phyloP scores from a whole-genome alignment of 2,329 filamentous ascomycete genomes.

The Graphiopsis chlorocephala region DNA sequence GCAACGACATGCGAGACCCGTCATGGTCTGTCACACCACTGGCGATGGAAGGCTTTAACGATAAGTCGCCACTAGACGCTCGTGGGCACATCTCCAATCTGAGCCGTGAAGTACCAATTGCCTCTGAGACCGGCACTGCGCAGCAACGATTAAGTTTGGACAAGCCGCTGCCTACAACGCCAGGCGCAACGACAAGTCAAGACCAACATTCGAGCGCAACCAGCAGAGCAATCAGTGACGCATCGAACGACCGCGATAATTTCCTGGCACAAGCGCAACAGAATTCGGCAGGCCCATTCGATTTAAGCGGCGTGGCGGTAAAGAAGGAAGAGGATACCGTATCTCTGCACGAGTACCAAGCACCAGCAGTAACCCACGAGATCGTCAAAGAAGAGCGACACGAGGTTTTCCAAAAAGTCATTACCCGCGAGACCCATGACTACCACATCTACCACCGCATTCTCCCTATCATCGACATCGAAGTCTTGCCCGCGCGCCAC shows the following conservation, averaged over 20 bases:
- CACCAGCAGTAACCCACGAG: slow-evolving; percentile 51
- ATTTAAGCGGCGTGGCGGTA: background rate
- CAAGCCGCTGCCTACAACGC: slow-evolving; percentile 27
- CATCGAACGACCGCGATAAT: background rate
- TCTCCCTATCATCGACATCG: slow-evolving; percentile 53
- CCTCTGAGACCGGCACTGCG: background rate
- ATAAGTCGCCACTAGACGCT: background rate
- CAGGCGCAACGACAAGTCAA: background rate
- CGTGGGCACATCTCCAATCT: background rate
- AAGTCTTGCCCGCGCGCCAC: slow-evolving; percentile 53
- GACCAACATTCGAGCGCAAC: background rate
- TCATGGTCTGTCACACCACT: slow-evolving; percentile 6
- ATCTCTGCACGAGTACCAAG: slow-evolving; percentile 33
- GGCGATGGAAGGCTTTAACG: background rate
- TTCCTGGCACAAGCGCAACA: background rate
- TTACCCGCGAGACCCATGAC: slow-evolving; percentile 55
- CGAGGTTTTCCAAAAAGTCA: slow-evolving; percentile 47
- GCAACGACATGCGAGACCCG: background rate
- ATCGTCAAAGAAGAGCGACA: slow-evolving; percentile 44
- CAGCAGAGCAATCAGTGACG: background rate
- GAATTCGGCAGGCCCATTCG: background rate
- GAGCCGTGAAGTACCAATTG: background rate
- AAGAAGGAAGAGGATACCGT: background rate
- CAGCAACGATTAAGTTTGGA: slow-evolving; percentile 19
- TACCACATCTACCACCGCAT: slow-evolving; percentile 53